phyloP scores from a whole-genome alignment of 352 stramenopile genomes.

The Phytophthora pini region DNA sequence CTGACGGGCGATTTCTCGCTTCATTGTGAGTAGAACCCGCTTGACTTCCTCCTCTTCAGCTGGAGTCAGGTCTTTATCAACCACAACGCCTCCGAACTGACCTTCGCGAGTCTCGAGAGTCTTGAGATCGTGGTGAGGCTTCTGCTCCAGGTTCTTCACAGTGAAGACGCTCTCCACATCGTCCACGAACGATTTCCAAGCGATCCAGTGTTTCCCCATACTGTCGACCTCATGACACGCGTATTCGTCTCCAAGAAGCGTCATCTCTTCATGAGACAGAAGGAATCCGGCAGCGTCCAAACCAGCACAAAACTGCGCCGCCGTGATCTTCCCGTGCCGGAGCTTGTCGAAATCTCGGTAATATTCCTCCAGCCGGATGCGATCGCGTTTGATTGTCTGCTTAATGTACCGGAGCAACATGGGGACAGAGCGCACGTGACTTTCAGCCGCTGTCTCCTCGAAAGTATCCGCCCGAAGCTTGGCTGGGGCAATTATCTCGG shows the following conservation, averaged over 20 bases:
- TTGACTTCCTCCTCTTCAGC: constrained; percentile 65
- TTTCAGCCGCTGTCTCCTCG: constrained; percentile 37
- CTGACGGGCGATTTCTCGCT: constrained; percentile 65
- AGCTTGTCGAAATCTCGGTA: constrained; percentile 89
- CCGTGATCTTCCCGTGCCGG: constrained; percentile 78
- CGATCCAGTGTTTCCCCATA: constrained; percentile 59
- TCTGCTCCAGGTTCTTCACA: constrained; percentile 71
- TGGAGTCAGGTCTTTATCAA: constrained; percentile 55
- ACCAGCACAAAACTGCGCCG: constrained; percentile 66
- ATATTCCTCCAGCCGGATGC: constrained; percentile 83
- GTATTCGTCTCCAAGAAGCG: constrained; percentile 63
- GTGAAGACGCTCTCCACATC: constrained; percentile 87
- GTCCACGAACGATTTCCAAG: constrained; percentile 83
- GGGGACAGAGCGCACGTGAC: constrained; percentile 53
- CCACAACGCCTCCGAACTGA: constrained; percentile 63
- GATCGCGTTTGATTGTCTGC: constrained; percentile 80
- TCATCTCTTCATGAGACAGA: constrained; percentile 64
- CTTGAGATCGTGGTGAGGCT: constrained; percentile 61
- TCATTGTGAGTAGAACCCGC: constrained; percentile 52
- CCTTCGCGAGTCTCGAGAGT: constrained; percentile 54
- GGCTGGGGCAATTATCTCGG: constrained; percentile 65
- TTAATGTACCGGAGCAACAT: constrained; percentile 87
- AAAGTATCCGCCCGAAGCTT: constrained; percentile 50
- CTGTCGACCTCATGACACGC: constrained; percentile 66
- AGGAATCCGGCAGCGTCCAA: constrained; percentile 63